Base-by-base conservation (phyloP, 2,329 filamentous ascomycete species). In the Colletotrichum truncatum region DNA sequence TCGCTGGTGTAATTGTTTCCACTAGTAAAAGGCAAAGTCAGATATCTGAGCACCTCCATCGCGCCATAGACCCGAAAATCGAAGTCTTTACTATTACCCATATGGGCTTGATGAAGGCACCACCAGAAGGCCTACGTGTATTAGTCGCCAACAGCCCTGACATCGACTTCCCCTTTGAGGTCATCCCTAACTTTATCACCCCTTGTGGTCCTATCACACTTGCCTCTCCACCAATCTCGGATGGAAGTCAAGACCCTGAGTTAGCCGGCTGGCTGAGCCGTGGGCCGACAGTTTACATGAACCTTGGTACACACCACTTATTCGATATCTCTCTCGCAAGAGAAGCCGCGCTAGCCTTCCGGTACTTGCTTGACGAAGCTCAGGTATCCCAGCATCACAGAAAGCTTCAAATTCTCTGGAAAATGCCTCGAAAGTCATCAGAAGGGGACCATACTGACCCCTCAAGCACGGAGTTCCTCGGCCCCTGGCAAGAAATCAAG, bases 71-170 rank as follows among this genome's bases (percentile, higher is more conserved):
- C 9, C 60, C 10, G 25, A n/a, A 41, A 3, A 73, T 83, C 11
- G 78, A 78, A 1, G 61, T 78, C 12, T 85, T 85, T 4, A 28
- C 23, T 12, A 76, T 74, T 57, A 75, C 80, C 53, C 69, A 76
- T 7, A 52, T 82, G 1, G 70, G 72, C 11, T 57, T 75, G 8
- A 49, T 72, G 3, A 66, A 64, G 16, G 32, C 53, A n/a, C 49
- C 67, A 1, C 49, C 41, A 38, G 14, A 41, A 7, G 55, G 65
- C 14, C 32, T 60, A 6, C 39, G 38, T 4, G 34, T 56, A 7
- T 54, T 59, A 14, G 60, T 59, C 26, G 48, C 54, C 14, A 67
- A 67, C 23, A 60, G 65, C 12, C 41, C 39, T 8, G 62, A 65
- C 14, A 64, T 64, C 10, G 61, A 64, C 18, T 60, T 59, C 16